A percentile compares a stretch with the other conserved stretches of the same genome.
These are phyloP conservation scores for Lantana camara DNA, from an alignment of 257 asterid genomes.

Conservation along the genomic window DNA sequence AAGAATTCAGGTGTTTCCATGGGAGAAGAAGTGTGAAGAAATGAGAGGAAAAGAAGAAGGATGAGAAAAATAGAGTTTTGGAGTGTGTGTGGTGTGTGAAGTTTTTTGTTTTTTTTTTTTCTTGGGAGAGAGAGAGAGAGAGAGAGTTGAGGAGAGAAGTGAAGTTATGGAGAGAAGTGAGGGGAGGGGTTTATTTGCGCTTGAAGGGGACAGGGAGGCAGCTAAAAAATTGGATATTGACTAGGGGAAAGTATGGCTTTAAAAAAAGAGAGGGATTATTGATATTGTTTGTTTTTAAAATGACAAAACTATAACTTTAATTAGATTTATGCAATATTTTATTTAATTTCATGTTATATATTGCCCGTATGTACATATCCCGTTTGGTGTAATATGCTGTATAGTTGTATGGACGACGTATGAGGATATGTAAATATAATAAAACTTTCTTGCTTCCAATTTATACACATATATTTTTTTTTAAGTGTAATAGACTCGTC, in stretches of 20 bases:
- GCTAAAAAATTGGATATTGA: slow-evolving; percentile 69
- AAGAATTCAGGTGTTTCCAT: slow-evolving; percentile 69
- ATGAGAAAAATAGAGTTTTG: slow-evolving; percentile 13
- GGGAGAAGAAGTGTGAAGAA: slow-evolving; percentile 10
- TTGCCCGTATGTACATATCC: no score
- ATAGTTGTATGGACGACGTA: no score
- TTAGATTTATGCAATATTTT: no score
- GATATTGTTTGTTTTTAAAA: slow-evolving; percentile 29
- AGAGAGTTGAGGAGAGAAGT: slow-evolving; percentile 35
- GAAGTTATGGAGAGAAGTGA: slow-evolving; percentile 46
- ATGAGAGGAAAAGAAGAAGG: neutral
- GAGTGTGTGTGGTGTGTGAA: slow-evolving; percentile 26
- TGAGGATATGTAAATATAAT: no score
- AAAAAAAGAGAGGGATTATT: slow-evolving; percentile 31
- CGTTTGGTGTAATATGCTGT: no score
- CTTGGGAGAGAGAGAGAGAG: slow-evolving; percentile 32
- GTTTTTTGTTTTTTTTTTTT: no score
- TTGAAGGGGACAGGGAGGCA: slow-evolving; percentile 51
- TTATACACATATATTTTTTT: no score
- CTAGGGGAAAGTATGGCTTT: slow-evolving; percentile 68
- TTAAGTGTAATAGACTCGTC: no score
- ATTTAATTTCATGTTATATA: no score
- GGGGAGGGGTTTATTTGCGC: slow-evolving; percentile 77
- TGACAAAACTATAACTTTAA: no score
- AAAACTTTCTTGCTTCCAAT: no score